Conservation (phyloP, 1,284 basidiomycete species). For the Ceratobasidium sp. region DNA sequence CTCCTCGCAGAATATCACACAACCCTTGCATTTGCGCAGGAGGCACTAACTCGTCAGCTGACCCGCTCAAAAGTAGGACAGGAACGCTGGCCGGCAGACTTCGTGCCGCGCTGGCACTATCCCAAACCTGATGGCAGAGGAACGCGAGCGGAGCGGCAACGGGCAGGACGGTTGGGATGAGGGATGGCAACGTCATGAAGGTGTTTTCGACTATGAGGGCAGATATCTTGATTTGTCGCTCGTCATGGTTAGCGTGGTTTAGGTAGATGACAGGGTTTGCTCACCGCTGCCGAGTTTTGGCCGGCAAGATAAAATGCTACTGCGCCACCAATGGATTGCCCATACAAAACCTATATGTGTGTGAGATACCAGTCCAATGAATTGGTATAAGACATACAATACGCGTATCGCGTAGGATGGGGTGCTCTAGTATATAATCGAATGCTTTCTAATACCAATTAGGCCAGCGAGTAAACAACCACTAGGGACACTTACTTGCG, state of each 20-base stretch:
- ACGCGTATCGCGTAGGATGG: slow-evolving; percentile 74
- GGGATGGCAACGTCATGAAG: slow-evolving; percentile 78
- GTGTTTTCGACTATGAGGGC: slow-evolving; percentile 95
- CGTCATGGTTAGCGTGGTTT: slow-evolving; percentile 11
- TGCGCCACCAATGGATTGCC: slow-evolving; percentile 97
- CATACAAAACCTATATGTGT: slow-evolving; percentile 72
- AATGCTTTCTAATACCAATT: slow-evolving; percentile 82
- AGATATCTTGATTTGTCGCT: slow-evolving; percentile 64
- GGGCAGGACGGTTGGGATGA: slow-evolving; percentile 87
- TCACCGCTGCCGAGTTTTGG: slow-evolving; percentile 78
- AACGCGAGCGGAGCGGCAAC: slow-evolving; percentile 82
- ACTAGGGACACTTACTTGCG: slow-evolving; percentile 55
- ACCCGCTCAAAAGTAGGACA: slow-evolving; percentile 87
- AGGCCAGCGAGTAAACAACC: slow-evolving; percentile 58
- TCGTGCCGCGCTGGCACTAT: slow-evolving; percentile 79
- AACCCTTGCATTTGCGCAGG: slow-evolving; percentile 85
- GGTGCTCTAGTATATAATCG: slow-evolving; percentile 81
- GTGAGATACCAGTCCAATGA: background rate
- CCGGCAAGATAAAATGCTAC: slow-evolving; percentile 91
- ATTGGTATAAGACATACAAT: slow-evolving; percentile 63
- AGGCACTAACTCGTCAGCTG: slow-evolving; percentile 87
- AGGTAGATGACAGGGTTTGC: slow-evolving; percentile 49
- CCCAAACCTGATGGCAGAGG: slow-evolving; percentile 93
- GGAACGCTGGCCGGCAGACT: slow-evolving; percentile 79
- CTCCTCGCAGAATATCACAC: slow-evolving; percentile 53